Evolutionary conservation across 441 rosid species (phyloP).

Genomic region (Sinapis alba): DNA sequence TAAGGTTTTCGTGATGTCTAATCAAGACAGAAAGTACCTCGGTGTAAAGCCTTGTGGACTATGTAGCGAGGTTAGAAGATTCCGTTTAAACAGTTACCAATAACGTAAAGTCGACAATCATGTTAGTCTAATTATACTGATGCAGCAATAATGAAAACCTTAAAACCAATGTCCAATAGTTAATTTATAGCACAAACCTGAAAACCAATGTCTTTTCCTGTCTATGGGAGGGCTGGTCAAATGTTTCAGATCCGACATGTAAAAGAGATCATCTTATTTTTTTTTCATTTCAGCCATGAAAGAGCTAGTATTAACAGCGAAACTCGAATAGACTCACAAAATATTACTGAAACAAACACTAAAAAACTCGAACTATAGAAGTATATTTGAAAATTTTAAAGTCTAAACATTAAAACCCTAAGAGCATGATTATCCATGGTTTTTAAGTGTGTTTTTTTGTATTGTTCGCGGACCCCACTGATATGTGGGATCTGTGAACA

Average conservation of each 20-base stretch:
- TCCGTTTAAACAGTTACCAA: slow-evolving; percentile 13
- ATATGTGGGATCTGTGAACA: too few species aligned
- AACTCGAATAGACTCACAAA: not conserved
- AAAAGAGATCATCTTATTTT: not conserved
- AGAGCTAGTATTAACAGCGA: not conserved
- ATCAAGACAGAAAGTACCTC: slow-evolving; percentile 33
- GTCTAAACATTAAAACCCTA: not conserved
- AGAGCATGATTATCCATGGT: too few species aligned
- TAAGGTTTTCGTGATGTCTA: slow-evolving; percentile 31
- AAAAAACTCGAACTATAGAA: not conserved
- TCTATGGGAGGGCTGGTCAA: not conserved
- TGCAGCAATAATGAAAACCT: not conserved
- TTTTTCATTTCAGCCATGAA: not conserved
- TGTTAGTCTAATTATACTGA: not conserved
- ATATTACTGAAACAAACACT: not conserved
- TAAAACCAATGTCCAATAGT: too few species aligned
- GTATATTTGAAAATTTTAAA: not conserved
- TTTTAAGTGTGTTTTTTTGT: too few species aligned
- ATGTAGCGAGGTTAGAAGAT: slow-evolving; percentile 9
- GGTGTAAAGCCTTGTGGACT: slow-evolving; percentile 22
- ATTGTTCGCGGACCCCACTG: too few species aligned
- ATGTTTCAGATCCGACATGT: not conserved
- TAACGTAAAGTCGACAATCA: not conserved
- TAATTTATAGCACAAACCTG: too few species aligned
- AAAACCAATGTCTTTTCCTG: too few species aligned